Conservation (phyloP, 2,329 filamentous ascomycete species). For the Fusarium annulatum region DNA sequence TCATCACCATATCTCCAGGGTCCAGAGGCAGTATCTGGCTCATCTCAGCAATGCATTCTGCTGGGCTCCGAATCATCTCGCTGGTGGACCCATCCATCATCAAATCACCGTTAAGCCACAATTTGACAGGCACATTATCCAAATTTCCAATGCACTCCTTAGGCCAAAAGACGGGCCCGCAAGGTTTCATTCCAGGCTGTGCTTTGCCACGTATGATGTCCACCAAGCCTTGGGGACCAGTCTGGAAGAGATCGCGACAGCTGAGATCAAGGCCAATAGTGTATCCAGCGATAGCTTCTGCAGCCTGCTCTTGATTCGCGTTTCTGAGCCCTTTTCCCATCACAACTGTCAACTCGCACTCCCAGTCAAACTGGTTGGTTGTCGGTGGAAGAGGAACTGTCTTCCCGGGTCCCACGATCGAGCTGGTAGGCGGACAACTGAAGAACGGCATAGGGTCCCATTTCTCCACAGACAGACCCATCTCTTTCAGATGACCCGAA, state of each 20-base stretch:
- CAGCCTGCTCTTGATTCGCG: neutral
- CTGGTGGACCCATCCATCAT: neutral
- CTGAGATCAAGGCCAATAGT: neutral
- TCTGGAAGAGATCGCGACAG: neutral
- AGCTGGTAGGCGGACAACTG: neutral
- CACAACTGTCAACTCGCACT: neutral
- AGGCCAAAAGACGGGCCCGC: neutral
- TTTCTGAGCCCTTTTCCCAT: neutral
- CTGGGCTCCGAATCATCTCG: neutral
- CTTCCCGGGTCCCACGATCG: neutral
- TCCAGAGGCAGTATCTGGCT: neutral
- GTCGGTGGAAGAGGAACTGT: neutral
- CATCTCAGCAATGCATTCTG: neutral
- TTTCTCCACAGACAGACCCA: neutral
- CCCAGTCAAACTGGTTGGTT: neutral
- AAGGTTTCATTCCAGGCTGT: conserved; percentile 2
- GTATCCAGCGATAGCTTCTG: neutral
- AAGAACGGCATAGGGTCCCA: conserved; percentile 2
- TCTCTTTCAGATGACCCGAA: neutral
- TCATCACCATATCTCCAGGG: conserved; percentile 2
- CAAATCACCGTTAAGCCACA: neutral
- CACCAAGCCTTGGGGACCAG: neutral
- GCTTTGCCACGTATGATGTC: neutral
- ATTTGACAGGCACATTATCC: neutral
- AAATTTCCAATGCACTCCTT: neutral